Evolutionary conservation across 805 yeast species (phyloP).

Genomic region (Sugiyamaella smithiae): DNA sequence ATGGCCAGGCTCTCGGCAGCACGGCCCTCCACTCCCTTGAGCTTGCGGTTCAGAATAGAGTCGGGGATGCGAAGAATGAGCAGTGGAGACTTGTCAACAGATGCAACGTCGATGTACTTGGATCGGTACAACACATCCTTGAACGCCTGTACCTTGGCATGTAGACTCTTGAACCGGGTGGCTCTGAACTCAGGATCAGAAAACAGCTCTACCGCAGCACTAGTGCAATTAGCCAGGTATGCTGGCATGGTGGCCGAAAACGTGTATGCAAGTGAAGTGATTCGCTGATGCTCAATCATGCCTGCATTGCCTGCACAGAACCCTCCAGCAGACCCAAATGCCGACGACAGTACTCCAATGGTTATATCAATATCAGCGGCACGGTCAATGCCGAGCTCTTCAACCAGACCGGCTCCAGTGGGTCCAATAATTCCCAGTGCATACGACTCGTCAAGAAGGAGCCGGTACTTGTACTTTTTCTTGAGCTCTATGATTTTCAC

Average conservation of each 20-base stretch:
- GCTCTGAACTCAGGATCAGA: constrained; percentile 20
- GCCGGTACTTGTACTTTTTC: constrained; percentile 75
- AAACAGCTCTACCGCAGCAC: constrained; percentile 23
- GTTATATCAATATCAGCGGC: constrained; percentile 69
- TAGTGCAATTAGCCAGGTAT: constrained; percentile 56
- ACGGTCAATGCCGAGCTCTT: constrained; percentile 66
- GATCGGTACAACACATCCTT: constrained; percentile 7
- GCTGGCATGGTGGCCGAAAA: constrained; percentile 95
- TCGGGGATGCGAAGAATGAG: constrained; percentile 61
- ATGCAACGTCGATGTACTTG: constrained; percentile 47
- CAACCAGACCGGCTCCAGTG: constrained; percentile 83
- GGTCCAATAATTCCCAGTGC: constrained; percentile 84
- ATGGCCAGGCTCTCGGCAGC: constrained; percentile 31
- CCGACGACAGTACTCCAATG: constrained; percentile 77
- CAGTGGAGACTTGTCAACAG: constrained; percentile 61
- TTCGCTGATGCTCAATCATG: constrained; percentile 89
- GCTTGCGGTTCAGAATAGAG: constrained; percentile 12
- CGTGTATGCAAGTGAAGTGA: constrained; percentile 84
- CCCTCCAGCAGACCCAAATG: constrained; percentile 87
- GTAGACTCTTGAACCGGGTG: not conserved
- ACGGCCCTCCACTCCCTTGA: constrained; percentile 1
- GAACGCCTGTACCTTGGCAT: constrained; percentile 13
- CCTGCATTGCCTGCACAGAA: constrained; percentile 83
- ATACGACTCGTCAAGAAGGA: constrained; percentile 82
- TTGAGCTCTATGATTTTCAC: constrained; percentile 69